Evolutionary conservation across 805 yeast genomes (phyloP).

Genomic region (Myxozyma lipomycoides): DNA sequence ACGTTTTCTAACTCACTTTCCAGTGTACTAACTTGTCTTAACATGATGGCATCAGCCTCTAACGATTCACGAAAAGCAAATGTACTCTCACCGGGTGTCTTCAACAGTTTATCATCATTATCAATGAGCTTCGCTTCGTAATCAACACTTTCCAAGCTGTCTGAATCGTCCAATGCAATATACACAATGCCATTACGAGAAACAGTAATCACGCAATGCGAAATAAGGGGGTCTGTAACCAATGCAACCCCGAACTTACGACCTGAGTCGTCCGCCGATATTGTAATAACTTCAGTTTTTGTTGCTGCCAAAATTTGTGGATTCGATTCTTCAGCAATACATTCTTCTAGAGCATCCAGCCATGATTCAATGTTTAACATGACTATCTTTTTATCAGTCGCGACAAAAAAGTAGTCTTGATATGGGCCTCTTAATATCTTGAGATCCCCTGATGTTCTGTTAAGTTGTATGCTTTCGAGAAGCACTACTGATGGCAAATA

Average conservation of each 20-base stretch:
- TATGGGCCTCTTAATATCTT: neutral
- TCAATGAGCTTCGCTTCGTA: no score
- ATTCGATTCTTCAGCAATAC: neutral
- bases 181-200: no score
- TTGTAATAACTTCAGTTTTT: no score
- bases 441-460: neutral
- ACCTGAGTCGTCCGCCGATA: neutral
- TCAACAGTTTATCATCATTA: neutral
- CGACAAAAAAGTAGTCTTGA: neutral
- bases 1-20: conserved; percentile 5
- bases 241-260: neutral
- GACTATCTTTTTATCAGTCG: neutral
- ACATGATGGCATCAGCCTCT: conserved; percentile 3
- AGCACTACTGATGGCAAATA: conserved; percentile 3
- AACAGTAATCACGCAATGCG: neutral
- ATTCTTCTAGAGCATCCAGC: neutral
- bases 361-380: neutral
- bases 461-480: conserved; percentile 10
- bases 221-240: neutral
- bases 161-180: neutral
- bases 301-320: no score
- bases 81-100: neutral
- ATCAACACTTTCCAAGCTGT: neutral
- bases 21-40: conserved; percentile 2
- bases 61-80: conserved; percentile 16